Evolutionary conservation across 1,284 basidiomycete species (phyloP).

Genomic region (Papiliotrema fonsecae): DNA sequence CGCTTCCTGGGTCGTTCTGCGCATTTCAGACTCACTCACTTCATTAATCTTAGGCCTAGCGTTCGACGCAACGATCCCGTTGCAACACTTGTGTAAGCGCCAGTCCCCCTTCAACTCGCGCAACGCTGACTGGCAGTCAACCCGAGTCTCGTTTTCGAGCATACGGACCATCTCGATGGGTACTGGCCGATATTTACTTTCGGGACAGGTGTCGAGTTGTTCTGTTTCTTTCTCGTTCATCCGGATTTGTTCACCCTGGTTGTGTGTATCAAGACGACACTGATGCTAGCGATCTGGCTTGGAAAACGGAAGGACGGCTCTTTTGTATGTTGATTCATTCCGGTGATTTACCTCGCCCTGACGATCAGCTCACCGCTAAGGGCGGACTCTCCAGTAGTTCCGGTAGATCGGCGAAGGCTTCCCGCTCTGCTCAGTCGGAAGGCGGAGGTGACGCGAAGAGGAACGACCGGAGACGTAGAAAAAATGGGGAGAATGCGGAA

Average conservation of each 20-base stretch:
- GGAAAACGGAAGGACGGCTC: slow-evolving; percentile 15
- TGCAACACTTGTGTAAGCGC: slow-evolving; percentile 26
- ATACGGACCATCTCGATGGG: slow-evolving; percentile 16
- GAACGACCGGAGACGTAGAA: too few species aligned
- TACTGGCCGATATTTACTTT: slow-evolving; percentile 29
- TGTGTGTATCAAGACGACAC: slow-evolving; percentile 29
- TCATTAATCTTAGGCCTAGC: slow-evolving; percentile 20
- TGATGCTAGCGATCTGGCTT: slow-evolving; percentile 18
- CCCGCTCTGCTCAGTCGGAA: too few species aligned
- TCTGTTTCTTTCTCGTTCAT: slow-evolving; percentile 20
- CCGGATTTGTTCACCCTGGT: slow-evolving; percentile 30
- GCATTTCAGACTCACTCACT: slow-evolving; percentile 20
- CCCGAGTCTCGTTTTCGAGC: slow-evolving; percentile 7
- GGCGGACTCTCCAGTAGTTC: too few species aligned
- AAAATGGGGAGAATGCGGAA: too few species aligned
- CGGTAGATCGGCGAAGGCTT: too few species aligned
- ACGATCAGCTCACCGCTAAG: not conserved
- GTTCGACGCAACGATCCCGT: slow-evolving; percentile 27
- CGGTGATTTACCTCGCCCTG: not conserved
- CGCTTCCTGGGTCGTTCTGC: slow-evolving; percentile 20
- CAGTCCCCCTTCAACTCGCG: not conserved
- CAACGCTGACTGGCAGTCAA: slow-evolving; percentile 9
- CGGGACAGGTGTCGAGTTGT: slow-evolving; percentile 17
- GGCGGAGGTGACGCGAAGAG: too few species aligned
- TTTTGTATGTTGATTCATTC: slow-evolving; percentile 13